Conservation (phyloP, 495 filamentous ascomycete genomes). For the Lasiosphaeria hispida region DNA sequence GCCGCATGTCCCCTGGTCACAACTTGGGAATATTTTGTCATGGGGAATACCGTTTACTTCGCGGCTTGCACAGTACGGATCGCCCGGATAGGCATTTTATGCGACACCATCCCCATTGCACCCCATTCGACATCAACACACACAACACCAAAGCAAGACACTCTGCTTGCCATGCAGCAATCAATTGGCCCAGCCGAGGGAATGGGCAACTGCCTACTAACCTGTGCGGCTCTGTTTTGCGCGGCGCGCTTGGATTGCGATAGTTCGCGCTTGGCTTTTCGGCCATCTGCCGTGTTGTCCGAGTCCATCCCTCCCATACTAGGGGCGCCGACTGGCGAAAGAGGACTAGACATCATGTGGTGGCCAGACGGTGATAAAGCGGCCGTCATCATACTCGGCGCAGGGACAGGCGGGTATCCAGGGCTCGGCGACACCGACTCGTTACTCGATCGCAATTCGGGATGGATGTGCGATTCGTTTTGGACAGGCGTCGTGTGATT, state of each 20-base stretch:
- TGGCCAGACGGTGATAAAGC: slow-evolving; percentile 24
- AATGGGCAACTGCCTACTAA: slow-evolving; percentile 36
- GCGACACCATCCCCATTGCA: too few relatives aligned
- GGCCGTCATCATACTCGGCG: slow-evolving; percentile 35
- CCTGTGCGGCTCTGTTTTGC: slow-evolving; percentile 96
- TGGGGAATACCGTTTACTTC: too few relatives aligned
- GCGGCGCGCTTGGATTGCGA: slow-evolving; percentile 94
- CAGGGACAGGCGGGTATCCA: slow-evolving; percentile 23
- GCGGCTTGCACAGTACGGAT: too few relatives aligned
- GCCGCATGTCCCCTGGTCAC: background rate
- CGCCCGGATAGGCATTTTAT: too few relatives aligned
- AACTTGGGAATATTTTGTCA: background rate
- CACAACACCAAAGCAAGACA: background rate
- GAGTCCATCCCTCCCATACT: slow-evolving; percentile 9
- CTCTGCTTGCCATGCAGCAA: background rate
- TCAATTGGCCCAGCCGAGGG: background rate
- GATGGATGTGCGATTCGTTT: slow-evolving; percentile 32
- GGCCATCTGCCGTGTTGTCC: slow-evolving; percentile 37
- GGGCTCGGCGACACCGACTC: slow-evolving; percentile 22
- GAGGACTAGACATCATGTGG: slow-evolving; percentile 24
- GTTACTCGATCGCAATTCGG: slow-evolving; percentile 30
- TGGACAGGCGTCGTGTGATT: slow-evolving; percentile 23
- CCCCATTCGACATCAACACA: background rate
- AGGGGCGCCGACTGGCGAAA: slow-evolving; percentile 10
- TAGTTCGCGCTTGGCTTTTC: slow-evolving; percentile 73